phyloP scores from a whole-genome alignment of 1,284 basidiomycete species.

The Ustilago nuda region DNA sequence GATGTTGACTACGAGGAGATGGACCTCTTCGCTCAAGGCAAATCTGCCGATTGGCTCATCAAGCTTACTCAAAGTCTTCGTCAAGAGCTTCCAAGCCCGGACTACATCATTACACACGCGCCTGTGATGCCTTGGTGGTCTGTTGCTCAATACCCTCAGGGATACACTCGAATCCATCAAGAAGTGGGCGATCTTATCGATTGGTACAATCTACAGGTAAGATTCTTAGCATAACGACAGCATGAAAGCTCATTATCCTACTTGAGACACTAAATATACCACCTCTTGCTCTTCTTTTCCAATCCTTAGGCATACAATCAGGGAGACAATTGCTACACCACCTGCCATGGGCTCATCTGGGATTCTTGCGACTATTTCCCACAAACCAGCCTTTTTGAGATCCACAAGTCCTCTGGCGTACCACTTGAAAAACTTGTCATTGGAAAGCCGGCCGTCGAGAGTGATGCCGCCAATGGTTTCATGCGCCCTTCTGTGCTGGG shows the following conservation, averaged over 20 bases:
- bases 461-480: slow-evolving; percentile 75
- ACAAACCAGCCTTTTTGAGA: slow-evolving; percentile 75
- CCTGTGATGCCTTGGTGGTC: slow-evolving; percentile 64
- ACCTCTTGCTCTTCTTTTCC: background rate
- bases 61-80: slow-evolving; percentile 71
- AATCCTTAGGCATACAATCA: slow-evolving; percentile 55
- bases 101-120: slow-evolving; percentile 62
- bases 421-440: slow-evolving; percentile 74
- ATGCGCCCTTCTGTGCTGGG: slow-evolving; percentile 74
- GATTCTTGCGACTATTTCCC: slow-evolving; percentile 74
- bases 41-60: slow-evolving; percentile 57
- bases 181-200: slow-evolving; percentile 58
- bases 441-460: slow-evolving; percentile 74
- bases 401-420: slow-evolving; percentile 73
- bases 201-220: slow-evolving; percentile 72
- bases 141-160: slow-evolving; percentile 32
- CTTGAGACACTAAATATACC: background rate
- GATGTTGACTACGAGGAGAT: slow-evolving; percentile 75
- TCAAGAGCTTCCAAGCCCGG: slow-evolving; percentile 71
- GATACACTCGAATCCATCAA: slow-evolving; percentile 37
- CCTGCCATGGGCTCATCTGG: slow-evolving; percentile 72
- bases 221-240: background rate
- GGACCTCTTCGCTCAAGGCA: slow-evolving; percentile 57
- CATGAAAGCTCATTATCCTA: no score
- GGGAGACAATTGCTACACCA: slow-evolving; percentile 24